Evolutionary conservation across 257 asterid species (phyloP).

Genomic region (Solanum etuberosum): DNA sequence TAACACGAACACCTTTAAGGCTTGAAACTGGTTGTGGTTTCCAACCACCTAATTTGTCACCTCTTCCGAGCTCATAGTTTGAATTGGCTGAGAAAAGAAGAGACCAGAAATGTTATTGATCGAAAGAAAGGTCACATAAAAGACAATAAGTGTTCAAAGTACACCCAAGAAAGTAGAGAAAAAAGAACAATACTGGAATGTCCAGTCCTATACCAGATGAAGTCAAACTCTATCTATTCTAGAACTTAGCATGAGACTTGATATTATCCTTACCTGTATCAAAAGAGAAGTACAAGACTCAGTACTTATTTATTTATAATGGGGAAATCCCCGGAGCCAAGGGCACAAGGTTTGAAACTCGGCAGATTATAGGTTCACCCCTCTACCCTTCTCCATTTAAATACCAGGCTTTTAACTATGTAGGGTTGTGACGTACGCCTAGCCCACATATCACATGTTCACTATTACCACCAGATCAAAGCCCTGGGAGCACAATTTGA

Average conservation of each 20-base stretch:
- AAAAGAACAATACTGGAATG: background rate
- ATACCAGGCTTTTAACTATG: background rate
- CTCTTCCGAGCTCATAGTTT: conserved; percentile 96
- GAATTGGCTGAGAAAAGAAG: conserved; percentile 64
- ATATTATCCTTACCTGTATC: background rate
- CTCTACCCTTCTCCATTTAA: background rate
- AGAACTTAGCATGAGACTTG: background rate
- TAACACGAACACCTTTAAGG: conserved; percentile 54
- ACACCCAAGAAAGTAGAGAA: background rate
- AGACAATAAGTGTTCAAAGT: background rate
- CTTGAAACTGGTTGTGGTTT: conserved; percentile 78
- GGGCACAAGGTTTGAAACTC: background rate
- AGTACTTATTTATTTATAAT: background rate
- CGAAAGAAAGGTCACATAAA: background rate
- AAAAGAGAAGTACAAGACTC: background rate
- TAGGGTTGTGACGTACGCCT: background rate
- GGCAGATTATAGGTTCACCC: background rate
- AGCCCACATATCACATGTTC: background rate
- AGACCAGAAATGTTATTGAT: background rate
- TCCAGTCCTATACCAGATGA: background rate
- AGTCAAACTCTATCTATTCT: background rate
- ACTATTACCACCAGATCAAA: background rate
- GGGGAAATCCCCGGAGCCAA: background rate
- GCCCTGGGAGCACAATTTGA: background rate
- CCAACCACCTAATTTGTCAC: conserved; percentile 87